Evolutionary conservation across 2,329 filamentous ascomycete genomes (phyloP), one percentile per base, ranked within the genome.

Genomic region (Colletotrichum godetiae): DNA sequence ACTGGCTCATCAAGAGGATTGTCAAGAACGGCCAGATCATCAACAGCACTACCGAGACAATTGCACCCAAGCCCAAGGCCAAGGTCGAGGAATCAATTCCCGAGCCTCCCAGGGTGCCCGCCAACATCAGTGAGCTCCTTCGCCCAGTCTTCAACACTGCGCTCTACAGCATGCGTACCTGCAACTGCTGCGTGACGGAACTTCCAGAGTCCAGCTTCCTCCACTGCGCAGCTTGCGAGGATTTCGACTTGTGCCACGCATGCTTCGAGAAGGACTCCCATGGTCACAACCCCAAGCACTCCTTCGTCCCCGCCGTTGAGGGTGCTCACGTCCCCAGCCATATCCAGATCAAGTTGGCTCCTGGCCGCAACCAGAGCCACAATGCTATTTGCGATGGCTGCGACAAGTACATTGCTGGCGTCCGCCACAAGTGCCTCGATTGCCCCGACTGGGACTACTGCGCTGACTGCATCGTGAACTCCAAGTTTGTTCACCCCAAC

Each of bases 401-500:
- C 82, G 94, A 98, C 78, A 93, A 92, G 88, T 92, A 91, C 82
- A 97, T 99, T 79, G 88, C 89, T 77, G 97, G 97, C 78, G 89
- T 98, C 70, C 96, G 97, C 77, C 93, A 98, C 90, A 99, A 99
- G 88, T 99, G 97, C 82, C 88, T 98, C 76, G 92, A 95, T 81
- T 99, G 97, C 86, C 97, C 97, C 56, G 97, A 99, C 83, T 99
- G 95, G 93, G 97, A 99, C 80, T 98, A 94, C 85, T 99, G 97
- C 87, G 88, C 89, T 29, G 86, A 90, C 10, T 99, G 97, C 83
- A 83, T 94, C 72, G 84, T 88, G 78, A 90, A 88, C 76, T 92
- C 94, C 57, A 83, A 84, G 73, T 88, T 91, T 78, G 91, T 89
- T 62, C 97, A 99, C 81, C 91, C 94, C 22, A 88, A 89, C 68